A percentile compares a stretch with the other conserved stretches of the same genome.
Evolutionary conservation across 306 rosid species (phyloP).

Genomic region (Trifolium subterraneum): DNA sequence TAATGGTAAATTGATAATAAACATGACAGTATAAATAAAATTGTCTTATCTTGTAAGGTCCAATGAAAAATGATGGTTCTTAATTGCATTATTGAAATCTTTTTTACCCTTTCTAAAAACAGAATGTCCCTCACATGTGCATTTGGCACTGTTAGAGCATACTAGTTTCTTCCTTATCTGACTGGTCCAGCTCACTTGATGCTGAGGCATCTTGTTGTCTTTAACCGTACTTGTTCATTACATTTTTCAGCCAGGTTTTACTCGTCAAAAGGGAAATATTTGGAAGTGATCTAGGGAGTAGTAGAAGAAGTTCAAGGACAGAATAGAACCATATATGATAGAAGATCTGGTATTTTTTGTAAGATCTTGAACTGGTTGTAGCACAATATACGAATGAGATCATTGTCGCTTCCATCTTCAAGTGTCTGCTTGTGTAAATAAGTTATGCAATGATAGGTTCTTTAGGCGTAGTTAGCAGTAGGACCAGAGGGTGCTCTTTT

Average conservation of each 20-base stretch:
- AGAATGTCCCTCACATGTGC: background rate
- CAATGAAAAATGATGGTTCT: constrained; percentile 2
- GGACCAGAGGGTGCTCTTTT: constrained; percentile 3
- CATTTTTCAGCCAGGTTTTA: constrained; percentile 78
- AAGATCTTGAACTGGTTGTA: constrained; percentile 32
- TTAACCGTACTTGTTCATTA: constrained; percentile 38
- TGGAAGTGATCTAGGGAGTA: constrained; percentile 46
- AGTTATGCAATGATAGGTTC: constrained; percentile 4
- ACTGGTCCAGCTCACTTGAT: background rate
- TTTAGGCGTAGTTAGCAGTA: background rate
- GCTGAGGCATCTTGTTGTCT: background rate
- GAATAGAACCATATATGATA: constrained; percentile 13
- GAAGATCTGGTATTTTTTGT: constrained; percentile 16
- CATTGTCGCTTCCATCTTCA: constrained; percentile 1
- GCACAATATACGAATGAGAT: constrained; percentile 20
- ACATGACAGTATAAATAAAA: background rate
- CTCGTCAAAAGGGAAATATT: constrained; percentile 68
- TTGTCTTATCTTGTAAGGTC: background rate
- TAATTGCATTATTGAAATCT: constrained; percentile 3
- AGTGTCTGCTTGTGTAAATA: constrained; percentile 20
- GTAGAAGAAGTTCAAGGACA: constrained; percentile 27
- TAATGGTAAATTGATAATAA: background rate
- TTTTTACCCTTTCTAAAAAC: background rate
- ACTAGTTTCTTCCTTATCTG: background rate
- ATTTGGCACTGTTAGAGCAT: constrained; percentile 14